Conservation (phyloP, 768 basidiomycete genomes). For the Russula emetica region DNA sequence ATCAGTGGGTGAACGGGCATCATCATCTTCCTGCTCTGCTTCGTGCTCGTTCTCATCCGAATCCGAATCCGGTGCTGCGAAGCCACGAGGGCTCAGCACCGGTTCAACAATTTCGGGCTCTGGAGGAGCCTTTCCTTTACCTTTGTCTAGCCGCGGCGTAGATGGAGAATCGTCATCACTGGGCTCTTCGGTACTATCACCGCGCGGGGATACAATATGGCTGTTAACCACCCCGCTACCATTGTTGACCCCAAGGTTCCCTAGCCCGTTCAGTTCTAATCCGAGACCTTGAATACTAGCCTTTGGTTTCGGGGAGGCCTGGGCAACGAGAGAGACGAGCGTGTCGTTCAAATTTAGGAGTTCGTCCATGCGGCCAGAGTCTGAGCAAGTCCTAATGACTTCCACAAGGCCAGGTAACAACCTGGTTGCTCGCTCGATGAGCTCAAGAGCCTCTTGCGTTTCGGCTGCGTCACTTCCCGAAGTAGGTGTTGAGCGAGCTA, state of each 20-base stretch:
- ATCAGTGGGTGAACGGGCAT: slow-evolving; percentile 26
- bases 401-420: slow-evolving; percentile 49
- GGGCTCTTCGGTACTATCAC: slow-evolving; percentile 11
- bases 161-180: slow-evolving; percentile 39
- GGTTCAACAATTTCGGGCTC: slow-evolving; percentile 65
- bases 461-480: slow-evolving; percentile 21
- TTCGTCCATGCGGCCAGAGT: slow-evolving; percentile 59
- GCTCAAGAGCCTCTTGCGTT: slow-evolving; percentile 35
- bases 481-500: slow-evolving; percentile 30
- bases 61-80: slow-evolving; percentile 34
- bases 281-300: slow-evolving; percentile 22
- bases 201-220: slow-evolving; percentile 6
- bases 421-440: slow-evolving; percentile 49
- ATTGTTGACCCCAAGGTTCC: not conserved
- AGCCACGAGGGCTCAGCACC: slow-evolving; percentile 54
- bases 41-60: slow-evolving; percentile 51
- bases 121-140: slow-evolving; percentile 67
- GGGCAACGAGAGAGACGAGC: slow-evolving; percentile 54
- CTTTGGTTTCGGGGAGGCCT: slow-evolving; percentile 26
- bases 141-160: slow-evolving; percentile 72
- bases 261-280: slow-evolving; percentile 20
- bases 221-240: not conserved
- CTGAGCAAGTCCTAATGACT: slow-evolving; percentile 52
- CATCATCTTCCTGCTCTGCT: slow-evolving; percentile 35
- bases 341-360: slow-evolving; percentile 70